Percentiles rank a stretch among this genome's conserved stretches.
phyloP scores from a whole-genome alignment of 1,139 yeast genomes.

The Sugiyamaella novakii region DNA sequence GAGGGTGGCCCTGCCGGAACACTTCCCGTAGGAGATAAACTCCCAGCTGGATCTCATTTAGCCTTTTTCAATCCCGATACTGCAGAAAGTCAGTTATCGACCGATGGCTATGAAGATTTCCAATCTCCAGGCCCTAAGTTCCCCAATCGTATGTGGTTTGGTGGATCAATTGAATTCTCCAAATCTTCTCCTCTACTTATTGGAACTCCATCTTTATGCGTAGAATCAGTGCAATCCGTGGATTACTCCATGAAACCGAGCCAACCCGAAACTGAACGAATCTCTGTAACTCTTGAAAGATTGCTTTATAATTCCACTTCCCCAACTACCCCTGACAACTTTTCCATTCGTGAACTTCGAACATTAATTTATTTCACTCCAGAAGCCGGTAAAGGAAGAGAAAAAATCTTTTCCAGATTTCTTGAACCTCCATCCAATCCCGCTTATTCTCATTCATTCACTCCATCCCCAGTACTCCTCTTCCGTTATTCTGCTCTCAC shows the following conservation, averaged over 20 bases:
- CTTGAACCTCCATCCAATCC: slow-evolving; percentile 27
- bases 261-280: slow-evolving; percentile 27
- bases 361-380: slow-evolving; percentile 38
- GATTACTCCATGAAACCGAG: slow-evolving; percentile 20
- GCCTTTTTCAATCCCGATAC: slow-evolving; percentile 62
- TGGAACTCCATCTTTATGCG: slow-evolving; percentile 39
- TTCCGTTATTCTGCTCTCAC: slow-evolving; percentile 73
- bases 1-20: slow-evolving; percentile 9
- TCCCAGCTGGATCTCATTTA: slow-evolving; percentile 65
- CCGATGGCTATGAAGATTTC: slow-evolving; percentile 81
- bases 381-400: slow-evolving; percentile 29
- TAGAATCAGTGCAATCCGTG: slow-evolving; percentile 33
- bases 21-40: slow-evolving; percentile 26
- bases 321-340: slow-evolving; percentile 19
- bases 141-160: slow-evolving; percentile 77
- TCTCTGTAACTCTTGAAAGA: slow-evolving; percentile 40
- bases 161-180: slow-evolving; percentile 59
- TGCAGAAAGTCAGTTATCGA: slow-evolving; percentile 52
- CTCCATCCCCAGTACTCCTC: slow-evolving; percentile 43
- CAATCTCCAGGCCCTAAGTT: slow-evolving; percentile 65
- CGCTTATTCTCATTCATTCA: slow-evolving; percentile 26
- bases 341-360: slow-evolving; percentile 39
- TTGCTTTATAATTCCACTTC: slow-evolving; percentile 30
- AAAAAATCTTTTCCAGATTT: slow-evolving; percentile 25
- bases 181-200: slow-evolving; percentile 41